Evolutionary conservation across 129 eudicot genomes (phyloP).

Genomic region (Artemisia tridentata): DNA sequence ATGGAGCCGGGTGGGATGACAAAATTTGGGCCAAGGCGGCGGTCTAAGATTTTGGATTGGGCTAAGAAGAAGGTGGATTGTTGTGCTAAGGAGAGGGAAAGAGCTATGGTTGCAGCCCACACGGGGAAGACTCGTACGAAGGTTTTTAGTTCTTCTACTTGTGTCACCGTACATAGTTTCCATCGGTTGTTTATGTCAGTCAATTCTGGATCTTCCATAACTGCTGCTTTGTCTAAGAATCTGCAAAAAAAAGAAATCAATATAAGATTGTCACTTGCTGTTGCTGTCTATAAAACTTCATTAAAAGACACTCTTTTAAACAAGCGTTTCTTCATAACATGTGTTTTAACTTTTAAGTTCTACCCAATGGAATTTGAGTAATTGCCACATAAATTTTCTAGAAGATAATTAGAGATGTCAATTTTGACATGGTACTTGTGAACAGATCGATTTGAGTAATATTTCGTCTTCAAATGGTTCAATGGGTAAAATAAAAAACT

Average conservation of each 20-base stretch:
- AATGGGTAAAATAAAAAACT: too few relatives aligned
- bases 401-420: background rate
- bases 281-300: too few relatives aligned
- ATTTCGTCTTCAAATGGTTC: too few relatives aligned
- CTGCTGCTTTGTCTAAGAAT: conserved; percentile 82
- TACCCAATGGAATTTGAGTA: too few relatives aligned
- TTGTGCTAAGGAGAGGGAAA: conserved; percentile 76
- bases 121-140: conserved; percentile 65
- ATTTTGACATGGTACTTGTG: background rate
- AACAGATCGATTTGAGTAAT: too few relatives aligned
- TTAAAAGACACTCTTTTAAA: too few relatives aligned
- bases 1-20: conserved; percentile 67
- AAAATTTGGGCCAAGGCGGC: conserved; percentile 46
- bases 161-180: conserved; percentile 78
- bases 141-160: conserved; percentile 84
- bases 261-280: too few relatives aligned
- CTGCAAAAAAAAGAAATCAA: background rate
- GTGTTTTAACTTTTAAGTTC: too few relatives aligned
- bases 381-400: too few relatives aligned
- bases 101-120: conserved; percentile 87
- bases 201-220: conserved; percentile 35
- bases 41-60: conserved; percentile 67
- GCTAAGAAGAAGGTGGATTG: conserved; percentile 76
- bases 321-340: too few relatives aligned
- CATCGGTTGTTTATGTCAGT: conserved; percentile 38